Percentiles rank a stretch among this genome's conserved stretches.
phyloP scores from a whole-genome alignment of 176 grass and related monocot species.

The Phoenix dactylifera region DNA sequence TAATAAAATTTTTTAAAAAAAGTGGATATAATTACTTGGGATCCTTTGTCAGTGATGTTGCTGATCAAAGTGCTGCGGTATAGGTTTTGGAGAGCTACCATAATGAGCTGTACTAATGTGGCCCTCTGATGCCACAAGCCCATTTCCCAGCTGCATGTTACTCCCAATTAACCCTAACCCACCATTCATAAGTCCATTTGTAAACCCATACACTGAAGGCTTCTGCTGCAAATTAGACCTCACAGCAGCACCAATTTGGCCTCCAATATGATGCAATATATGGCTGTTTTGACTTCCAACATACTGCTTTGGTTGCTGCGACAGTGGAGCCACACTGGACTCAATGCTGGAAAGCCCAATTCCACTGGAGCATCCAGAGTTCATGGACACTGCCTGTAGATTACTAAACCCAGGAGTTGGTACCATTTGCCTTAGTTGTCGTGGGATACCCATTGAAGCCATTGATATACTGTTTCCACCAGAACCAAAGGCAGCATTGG shows the following conservation, averaged over 20 bases:
- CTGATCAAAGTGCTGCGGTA: conserved; percentile 62
- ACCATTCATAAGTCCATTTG: conserved; percentile 68
- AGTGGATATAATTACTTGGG: conserved; percentile 51
- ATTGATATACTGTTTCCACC: too few relatives aligned
- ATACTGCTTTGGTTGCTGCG: too few relatives aligned
- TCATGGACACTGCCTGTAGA: too few relatives aligned
- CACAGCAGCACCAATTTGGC: conserved; percentile 47
- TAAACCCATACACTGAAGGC: conserved; percentile 57
- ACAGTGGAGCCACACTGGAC: too few relatives aligned
- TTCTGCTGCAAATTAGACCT: conserved; percentile 64
- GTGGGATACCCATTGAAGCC: too few relatives aligned
- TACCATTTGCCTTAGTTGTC: too few relatives aligned
- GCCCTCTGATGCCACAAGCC: conserved; percentile 42
- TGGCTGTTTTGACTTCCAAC: too few relatives aligned
- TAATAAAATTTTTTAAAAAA: conserved; percentile 9
- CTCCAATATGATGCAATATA: conserved; percentile 46
- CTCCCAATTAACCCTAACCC: conserved; percentile 59
- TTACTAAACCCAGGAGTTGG: too few relatives aligned
- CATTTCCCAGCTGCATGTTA: conserved; percentile 60
- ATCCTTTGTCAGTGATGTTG: conserved; percentile 70
- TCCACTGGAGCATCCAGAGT: too few relatives aligned
- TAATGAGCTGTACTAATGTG: conserved; percentile 54
- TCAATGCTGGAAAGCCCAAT: too few relatives aligned
- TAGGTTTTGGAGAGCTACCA: conserved; percentile 62
- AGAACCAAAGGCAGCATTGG: too few relatives aligned